phyloP scores from a whole-genome alignment of 2,329 filamentous ascomycete genomes.

The Colletotrichum sp. region DNA sequence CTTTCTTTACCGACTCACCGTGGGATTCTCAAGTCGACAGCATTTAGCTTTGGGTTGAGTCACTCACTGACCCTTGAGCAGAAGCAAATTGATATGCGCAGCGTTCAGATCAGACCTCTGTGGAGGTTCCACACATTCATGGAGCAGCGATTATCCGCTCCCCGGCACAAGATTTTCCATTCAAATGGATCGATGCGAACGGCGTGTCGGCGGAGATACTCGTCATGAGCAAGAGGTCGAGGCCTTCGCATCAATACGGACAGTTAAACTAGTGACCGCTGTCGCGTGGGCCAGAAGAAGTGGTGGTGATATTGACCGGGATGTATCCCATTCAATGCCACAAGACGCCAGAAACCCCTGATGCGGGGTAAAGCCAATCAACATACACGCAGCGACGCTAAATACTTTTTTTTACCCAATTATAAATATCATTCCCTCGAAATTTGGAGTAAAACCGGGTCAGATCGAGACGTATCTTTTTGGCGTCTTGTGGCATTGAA shows the following conservation, averaged over 20 bases:
- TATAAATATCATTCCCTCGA: too few relatives aligned
- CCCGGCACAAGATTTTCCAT: background rate
- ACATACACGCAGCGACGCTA: too few relatives aligned
- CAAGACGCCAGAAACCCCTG: too few relatives aligned
- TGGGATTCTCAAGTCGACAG: background rate
- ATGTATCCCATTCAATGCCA: background rate
- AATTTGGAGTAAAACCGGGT: too few relatives aligned
- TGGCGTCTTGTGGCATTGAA: too few relatives aligned
- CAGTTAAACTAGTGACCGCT: background rate
- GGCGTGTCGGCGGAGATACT: background rate
- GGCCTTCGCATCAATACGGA: background rate
- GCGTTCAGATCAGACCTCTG: background rate
- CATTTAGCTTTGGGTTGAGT: background rate
- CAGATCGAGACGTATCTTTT: too few relatives aligned
- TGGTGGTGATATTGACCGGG: background rate
- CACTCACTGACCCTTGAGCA: background rate
- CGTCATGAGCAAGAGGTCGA: background rate
- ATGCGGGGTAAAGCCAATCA: too few relatives aligned
- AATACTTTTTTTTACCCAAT: too few relatives aligned
- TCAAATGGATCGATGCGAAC: background rate
- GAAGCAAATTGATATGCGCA: background rate
- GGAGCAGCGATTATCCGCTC: background rate
- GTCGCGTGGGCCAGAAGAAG: background rate
- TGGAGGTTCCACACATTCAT: background rate
- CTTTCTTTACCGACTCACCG: background rate